Base-by-base conservation (phyloP, 345 rosid species). In the Eucalyptus urophylla region DNA sequence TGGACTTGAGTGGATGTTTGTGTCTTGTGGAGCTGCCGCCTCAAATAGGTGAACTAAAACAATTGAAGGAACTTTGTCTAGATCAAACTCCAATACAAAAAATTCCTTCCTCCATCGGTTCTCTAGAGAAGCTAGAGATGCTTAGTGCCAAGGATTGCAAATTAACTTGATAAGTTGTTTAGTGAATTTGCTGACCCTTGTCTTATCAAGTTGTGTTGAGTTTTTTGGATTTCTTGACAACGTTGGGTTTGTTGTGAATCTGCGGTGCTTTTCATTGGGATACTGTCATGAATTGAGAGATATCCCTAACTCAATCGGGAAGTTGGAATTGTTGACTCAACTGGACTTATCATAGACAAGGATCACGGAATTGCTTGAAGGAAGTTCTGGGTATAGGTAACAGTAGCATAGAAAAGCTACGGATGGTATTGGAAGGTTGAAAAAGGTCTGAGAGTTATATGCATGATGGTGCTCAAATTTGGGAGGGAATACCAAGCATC, bases 81-180 rank as follows among this genome's bases (percentile, higher is more conserved):
- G 62, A 56, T 56, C 29, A 24, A 56, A 56, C 62, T 24, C 0
- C 25, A 3, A 56, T 24, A 24, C 29, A 24, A 56, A 3, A 56
- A 56, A 56, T 56, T 56, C 27, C 62, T 22, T 56, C 29, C 62
- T 56, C 6, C 62, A 56, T 56, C 12, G 12, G 6, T 56, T 56
- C 62, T 56, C 6, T 56, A 24, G 25, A 56, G 62, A 56, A 56
- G 29, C 62, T 56, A 47, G 49, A 47, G 49, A 47, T 1, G 49
- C 49, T 47, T 1, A 47, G 1, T 47, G 1, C 24, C 24, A 53
- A 17, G 8, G 8, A 53, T 3, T 7, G 1, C 56, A 0, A 6
- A 19, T 19, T 17, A 7, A 53, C 56, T 53, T 4, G 24, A 53
- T 53, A 53, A 0, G 22, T 22, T 53, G 22, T 53, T 53, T 53